Percentiles rank a stretch among this genome's conserved stretches.
phyloP scores from a whole-genome alignment of 441 rosid genomes.

The Bruguiera hainesii region DNA sequence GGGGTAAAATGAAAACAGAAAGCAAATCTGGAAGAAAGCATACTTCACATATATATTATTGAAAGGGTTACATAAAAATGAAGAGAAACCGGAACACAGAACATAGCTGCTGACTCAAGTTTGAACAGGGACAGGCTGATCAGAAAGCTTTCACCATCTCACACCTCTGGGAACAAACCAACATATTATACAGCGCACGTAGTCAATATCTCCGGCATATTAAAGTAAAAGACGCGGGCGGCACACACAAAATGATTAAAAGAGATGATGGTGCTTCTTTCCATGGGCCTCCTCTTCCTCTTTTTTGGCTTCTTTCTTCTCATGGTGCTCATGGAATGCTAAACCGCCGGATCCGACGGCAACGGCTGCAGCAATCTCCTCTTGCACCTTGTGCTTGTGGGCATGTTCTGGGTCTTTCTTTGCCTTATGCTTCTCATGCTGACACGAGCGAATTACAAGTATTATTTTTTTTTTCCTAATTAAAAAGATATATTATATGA shows the following conservation, averaged over 20 bases:
- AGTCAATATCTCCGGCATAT: no score
- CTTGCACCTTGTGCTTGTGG: slow-evolving; percentile 52
- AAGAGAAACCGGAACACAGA: no score
- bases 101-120: no score
- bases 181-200: no score
- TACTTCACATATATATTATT: no score
- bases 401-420: slow-evolving; percentile 59
- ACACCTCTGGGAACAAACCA: no score
- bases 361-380: slow-evolving; percentile 40
- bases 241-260: slow-evolving; percentile 16
- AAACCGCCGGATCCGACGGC: slow-evolving; percentile 48
- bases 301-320: slow-evolving; percentile 46
- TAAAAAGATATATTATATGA: background rate
- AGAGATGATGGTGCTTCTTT: slow-evolving; percentile 53
- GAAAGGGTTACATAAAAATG: no score
- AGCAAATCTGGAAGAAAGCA: no score
- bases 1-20: no score
- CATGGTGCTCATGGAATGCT: slow-evolving; percentile 55
- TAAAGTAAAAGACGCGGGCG: background rate
- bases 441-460: background rate
- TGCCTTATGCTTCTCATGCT: slow-evolving; percentile 52
- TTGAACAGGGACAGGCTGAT: no score
- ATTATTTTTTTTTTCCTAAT: background rate
- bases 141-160: no score
- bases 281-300: slow-evolving; percentile 43